A percentile compares a stretch with the other conserved stretches of the same genome.
These are phyloP conservation scores for Coemansia aciculifera DNA, from an alignment of 192 early-diverging fungal genomes.

Conservation along the genomic window DNA sequence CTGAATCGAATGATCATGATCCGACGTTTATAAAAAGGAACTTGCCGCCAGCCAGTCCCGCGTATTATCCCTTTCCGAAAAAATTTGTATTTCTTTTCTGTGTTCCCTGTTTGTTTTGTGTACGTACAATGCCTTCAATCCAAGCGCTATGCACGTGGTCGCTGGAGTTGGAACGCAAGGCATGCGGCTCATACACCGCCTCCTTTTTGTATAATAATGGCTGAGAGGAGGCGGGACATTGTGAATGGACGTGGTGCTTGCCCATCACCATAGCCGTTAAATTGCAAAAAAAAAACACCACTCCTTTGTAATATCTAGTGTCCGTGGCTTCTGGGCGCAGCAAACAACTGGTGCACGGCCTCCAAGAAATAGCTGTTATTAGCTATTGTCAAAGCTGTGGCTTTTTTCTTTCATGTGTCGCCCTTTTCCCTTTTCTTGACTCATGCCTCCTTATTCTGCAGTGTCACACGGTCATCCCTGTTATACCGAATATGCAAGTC, in stretches of 20 bases:
- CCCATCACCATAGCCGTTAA: background rate
- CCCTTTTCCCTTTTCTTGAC: background rate
- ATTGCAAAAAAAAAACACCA: background rate
- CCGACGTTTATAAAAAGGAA: background rate
- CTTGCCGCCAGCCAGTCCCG: background rate
- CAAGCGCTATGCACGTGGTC: conserved; percentile 9
- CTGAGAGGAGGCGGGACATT: conserved; percentile 1
- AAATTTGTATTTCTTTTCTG: background rate
- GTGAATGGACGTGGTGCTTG: conserved; percentile 7
- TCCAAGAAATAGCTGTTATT: conserved; percentile 4
- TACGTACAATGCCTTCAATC: background rate
- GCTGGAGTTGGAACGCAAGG: background rate
- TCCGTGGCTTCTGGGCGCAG: conserved; percentile 11
- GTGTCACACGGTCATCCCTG: conserved; percentile 2
- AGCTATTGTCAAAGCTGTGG: background rate
- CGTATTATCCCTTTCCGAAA: background rate
- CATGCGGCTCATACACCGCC: background rate
- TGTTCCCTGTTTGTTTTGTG: conserved; percentile 6
- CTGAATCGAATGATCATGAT: background rate
- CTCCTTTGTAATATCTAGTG: background rate
- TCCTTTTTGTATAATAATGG: conserved; percentile 8
- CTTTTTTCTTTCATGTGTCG: background rate
- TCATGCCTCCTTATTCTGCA: conserved; percentile 1
- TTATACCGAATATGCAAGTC: conserved; percentile 7
- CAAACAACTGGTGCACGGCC: background rate